phyloP scores from a whole-genome alignment of 75 land plant genomes.

The Sequoia sempervirens region DNA sequence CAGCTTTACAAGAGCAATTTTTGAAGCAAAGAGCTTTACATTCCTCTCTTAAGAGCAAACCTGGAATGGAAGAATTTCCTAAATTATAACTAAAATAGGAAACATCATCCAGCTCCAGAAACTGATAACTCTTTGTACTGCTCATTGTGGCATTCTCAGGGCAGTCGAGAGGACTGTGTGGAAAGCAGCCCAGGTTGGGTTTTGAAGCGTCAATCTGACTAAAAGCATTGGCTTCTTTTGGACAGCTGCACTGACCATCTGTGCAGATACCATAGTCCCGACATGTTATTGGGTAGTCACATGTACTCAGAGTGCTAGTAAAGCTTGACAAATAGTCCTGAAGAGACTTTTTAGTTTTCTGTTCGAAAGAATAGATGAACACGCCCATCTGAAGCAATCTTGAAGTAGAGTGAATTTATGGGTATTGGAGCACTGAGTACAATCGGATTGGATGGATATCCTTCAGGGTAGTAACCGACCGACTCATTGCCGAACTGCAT shows the following conservation, averaged over 20 bases:
- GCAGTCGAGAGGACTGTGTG: neutral
- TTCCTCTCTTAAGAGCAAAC: conserved; percentile 3
- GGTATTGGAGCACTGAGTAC: too few relatives aligned
- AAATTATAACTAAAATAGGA: conserved; percentile 16
- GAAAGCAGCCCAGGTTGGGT: neutral
- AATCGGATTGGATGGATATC: neutral
- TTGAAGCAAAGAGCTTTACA: conserved; percentile 28
- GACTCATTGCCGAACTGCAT: neutral
- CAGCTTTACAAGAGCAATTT: conserved; percentile 38
- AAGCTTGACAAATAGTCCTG: neutral
- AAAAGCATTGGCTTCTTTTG: neutral
- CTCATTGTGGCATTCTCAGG: neutral
- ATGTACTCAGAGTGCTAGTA: neutral
- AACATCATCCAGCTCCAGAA: conserved; percentile 13
- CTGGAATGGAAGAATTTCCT: neutral
- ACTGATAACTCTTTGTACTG: neutral
- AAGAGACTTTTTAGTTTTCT: neutral
- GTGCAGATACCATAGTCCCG: conserved; percentile 25
- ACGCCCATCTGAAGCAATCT: neutral
- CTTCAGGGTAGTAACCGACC: neutral
- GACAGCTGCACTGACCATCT: conserved; percentile 18
- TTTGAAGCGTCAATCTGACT: neutral
- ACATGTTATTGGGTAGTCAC: conserved; percentile 21
- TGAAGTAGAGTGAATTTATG: neutral
- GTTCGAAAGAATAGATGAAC: neutral